A percentile compares a stretch with the other conserved stretches of the same genome.
These are phyloP conservation scores for Apiotrichum porosum DNA, from an alignment of 1,284 basidiomycete genomes.

Conservation along the genomic window DNA sequence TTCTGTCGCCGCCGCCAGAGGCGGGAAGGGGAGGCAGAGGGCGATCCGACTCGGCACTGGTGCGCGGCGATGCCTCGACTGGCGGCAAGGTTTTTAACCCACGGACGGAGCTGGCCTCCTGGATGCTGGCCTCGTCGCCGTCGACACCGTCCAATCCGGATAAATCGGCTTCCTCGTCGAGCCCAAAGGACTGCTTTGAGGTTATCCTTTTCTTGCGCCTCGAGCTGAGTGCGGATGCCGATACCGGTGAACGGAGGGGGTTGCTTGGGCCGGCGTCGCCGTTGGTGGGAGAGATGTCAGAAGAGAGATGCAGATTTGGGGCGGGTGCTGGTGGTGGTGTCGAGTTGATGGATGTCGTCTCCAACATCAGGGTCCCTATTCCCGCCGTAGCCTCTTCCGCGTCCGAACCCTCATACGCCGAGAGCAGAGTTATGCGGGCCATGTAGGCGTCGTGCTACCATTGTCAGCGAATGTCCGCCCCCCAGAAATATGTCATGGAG, in stretches of 20 bases:
- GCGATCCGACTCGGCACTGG: constrained; percentile 10
- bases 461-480: neutral
- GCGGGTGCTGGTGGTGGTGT: constrained; percentile 1
- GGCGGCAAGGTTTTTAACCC: neutral
- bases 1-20: neutral
- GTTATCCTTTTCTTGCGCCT: constrained; percentile 1
- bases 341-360: constrained; percentile 7
- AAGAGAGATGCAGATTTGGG: constrained; percentile 4
- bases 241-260: constrained; percentile 5
- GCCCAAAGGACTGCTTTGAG: constrained; percentile 21
- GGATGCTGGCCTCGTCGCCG: constrained; percentile 4
- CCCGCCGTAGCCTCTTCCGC: constrained; percentile 1
- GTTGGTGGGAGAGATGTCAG: constrained; percentile 1
- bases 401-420: constrained; percentile 28
- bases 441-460: constrained; percentile 47
- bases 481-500: neutral
- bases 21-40: constrained; percentile 24
- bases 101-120: neutral
- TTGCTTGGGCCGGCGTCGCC: constrained; percentile 11
- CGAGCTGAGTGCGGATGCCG: constrained; percentile 1
- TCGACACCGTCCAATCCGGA: constrained; percentile 25
- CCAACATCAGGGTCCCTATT: constrained; percentile 1
- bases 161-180: constrained; percentile 31
- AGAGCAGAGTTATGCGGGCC: constrained; percentile 40
- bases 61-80: constrained; percentile 1